Conservation (phyloP, 441 rosid species). For the Pelargonium australe region DNA sequence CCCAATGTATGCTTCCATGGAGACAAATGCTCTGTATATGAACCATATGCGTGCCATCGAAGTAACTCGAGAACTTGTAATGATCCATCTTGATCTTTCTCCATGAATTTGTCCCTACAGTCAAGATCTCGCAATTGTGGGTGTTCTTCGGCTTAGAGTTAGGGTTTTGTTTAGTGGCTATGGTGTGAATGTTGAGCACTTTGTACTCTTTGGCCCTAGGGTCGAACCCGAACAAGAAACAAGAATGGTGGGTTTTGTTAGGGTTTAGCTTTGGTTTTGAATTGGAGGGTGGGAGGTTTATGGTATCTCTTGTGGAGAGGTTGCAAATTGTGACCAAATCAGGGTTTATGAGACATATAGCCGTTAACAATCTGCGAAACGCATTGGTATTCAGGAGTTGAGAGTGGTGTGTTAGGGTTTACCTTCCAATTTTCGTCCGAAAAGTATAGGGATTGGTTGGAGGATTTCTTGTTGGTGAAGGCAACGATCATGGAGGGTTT, state of each 20-base stretch:
- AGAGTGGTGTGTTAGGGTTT: too few species aligned
- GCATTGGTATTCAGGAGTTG: too few species aligned
- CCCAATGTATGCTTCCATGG: not conserved
- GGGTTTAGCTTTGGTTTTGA: too few species aligned
- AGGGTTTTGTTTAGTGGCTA: not conserved
- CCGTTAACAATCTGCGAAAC: too few species aligned
- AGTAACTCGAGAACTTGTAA: not conserved
- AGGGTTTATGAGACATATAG: too few species aligned
- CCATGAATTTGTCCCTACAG: not conserved
- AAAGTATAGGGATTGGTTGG: too few species aligned
- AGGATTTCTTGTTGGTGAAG: too few species aligned
- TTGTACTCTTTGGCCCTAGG: not conserved
- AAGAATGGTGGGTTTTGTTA: too few species aligned
- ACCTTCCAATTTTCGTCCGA: too few species aligned
- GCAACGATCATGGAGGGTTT: not conserved
- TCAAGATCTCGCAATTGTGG: not conserved
- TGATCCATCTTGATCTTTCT: not conserved
- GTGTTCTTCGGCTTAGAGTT: not conserved
- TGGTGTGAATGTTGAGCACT: too few species aligned
- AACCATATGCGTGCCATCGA: too few species aligned
- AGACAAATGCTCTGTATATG: not conserved
- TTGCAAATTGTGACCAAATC: not conserved
- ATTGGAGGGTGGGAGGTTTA: not conserved
- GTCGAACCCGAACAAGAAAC: not conserved
- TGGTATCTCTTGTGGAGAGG: not conserved